phyloP scores from a whole-genome alignment of 1,284 basidiomycete species.

The Trichosporon coremiiforme region DNA sequence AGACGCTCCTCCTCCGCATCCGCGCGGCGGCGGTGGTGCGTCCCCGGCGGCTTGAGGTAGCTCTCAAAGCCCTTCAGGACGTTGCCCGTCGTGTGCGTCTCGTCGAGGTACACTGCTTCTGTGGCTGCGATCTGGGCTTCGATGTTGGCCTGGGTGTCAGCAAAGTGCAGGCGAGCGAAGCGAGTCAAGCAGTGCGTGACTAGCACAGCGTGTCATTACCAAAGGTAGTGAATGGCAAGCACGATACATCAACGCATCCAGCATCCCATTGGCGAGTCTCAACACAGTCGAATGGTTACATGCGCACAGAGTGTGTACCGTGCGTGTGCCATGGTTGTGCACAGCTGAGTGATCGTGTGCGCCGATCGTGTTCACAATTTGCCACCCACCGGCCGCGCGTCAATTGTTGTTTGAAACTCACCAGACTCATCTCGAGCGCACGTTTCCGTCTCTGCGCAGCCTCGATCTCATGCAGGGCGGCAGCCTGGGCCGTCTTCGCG shows the following conservation, averaged over 20 bases:
- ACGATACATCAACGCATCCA: background rate
- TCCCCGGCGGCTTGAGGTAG: conserved; percentile 56
- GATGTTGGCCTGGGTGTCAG: conserved; percentile 52
- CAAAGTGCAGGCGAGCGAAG: background rate
- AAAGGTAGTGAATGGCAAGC: background rate
- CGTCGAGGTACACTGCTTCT: conserved; percentile 59
- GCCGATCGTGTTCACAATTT: background rate
- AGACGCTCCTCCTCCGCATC: conserved; percentile 55
- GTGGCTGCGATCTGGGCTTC: conserved; percentile 58
- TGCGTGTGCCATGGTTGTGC: background rate
- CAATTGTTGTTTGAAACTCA: conserved; percentile 28
- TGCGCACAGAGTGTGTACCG: no score
- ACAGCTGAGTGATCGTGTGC: background rate
- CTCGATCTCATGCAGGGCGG: conserved; percentile 49
- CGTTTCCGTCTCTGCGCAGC: conserved; percentile 47
- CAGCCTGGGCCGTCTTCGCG: conserved; percentile 54
- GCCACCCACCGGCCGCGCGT: background rate
- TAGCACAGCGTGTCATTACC: no score
- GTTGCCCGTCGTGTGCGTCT: conserved; percentile 49
- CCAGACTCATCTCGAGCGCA: conserved; percentile 46
- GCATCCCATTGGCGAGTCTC: no score
- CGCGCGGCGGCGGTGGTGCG: conserved; percentile 39
- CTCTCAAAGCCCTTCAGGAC: conserved; percentile 57
- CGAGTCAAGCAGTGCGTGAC: no score
- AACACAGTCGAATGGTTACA: no score